Base-by-base conservation (phyloP, 768 basidiomycete species). In the Nevesoporus exiguus region DNA sequence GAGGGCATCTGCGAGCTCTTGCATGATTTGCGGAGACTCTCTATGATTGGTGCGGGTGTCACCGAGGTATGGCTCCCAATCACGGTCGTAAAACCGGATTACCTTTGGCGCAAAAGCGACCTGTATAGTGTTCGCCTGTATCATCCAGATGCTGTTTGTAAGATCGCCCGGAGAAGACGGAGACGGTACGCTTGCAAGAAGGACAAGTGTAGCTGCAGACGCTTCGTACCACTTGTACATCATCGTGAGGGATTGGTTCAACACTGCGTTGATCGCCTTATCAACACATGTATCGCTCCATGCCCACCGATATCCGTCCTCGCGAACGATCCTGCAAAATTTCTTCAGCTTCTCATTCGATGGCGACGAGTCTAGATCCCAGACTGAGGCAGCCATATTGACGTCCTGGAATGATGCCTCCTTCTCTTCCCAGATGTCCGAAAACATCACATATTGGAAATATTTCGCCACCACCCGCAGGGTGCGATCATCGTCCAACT, bases 181-280 rank as follows among this genome's bases (percentile, higher is more conserved):
- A 27, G 37, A 29, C 3, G 2, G 5, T 7, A 49, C 25, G 36
- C 10, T 13, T 9, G 36, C 19, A 13, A 49, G 47, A 39, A 19
- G n/a, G 25, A 49, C 36, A 21, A 49, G 14, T 3, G 47, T 39
- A 1, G 47, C 47, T 7, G 47, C 47, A 7, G 47, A 39, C 15
- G 25, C 34, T 49, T 39, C 47, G 13, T 48, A 48, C 47, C 34
- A 48, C 9, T n/a, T 24, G 34, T 48, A 37, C 24, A 37, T 25
- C 47, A 49, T 49, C 19, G n/a, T 39, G 47, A 49, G 47, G 24
- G 47, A 49, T 22, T 49, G 37, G 47, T 29, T 29, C 36, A 49
- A 39, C 13, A 49, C 47, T 7, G 24, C 39, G 25, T 33, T 29
- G 25, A 14, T 37, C 24, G 34, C 37, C 47, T 37, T 48, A 17